Percentiles rank a stretch among this genome's conserved stretches.
Conservation (phyloP, 495 filamentous ascomycete species). For the Annulohypoxylon nitens region DNA sequence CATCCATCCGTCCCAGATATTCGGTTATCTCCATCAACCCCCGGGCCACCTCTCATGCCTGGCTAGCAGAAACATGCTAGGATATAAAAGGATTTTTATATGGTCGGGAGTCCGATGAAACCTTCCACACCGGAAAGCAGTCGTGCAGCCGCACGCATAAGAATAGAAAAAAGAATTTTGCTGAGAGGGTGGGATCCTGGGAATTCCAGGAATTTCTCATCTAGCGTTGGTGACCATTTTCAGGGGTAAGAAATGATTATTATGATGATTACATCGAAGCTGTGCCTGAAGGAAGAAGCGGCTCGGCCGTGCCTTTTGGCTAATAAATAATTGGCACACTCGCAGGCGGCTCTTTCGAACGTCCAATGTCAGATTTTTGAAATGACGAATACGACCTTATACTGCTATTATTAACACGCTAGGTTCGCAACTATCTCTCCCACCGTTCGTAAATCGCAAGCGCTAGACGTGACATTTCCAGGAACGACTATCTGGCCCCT, state of each 20-base stretch:
- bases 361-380: constrained; percentile 18
- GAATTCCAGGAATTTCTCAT: constrained; percentile 24
- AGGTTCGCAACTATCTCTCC: constrained; percentile 6
- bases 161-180: constrained; percentile 21
- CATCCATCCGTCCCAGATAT: constrained; percentile 25
- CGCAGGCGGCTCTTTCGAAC: constrained; percentile 37
- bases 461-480: not conserved
- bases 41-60: constrained; percentile 10
- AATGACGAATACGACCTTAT: constrained; percentile 30
- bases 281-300: constrained; percentile 33
- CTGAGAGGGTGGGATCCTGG: constrained; percentile 23
- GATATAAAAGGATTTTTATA: constrained; percentile 37
- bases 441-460: constrained; percentile 17
- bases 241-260: constrained; percentile 15
- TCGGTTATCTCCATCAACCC: constrained; percentile 35
- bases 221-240: constrained; percentile 12
- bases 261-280: not conserved
- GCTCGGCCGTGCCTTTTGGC: constrained; percentile 30
- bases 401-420: constrained; percentile 36
- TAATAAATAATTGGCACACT: not conserved
- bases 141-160: constrained; percentile 36
- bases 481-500: not conserved
- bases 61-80: constrained; percentile 25
- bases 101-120: constrained; percentile 33
- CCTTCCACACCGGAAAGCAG: constrained; percentile 31